These are phyloP conservation scores for Heritiera fomes DNA, from an alignment of 345 rosid genomes.

Conservation along the genomic window DNA sequence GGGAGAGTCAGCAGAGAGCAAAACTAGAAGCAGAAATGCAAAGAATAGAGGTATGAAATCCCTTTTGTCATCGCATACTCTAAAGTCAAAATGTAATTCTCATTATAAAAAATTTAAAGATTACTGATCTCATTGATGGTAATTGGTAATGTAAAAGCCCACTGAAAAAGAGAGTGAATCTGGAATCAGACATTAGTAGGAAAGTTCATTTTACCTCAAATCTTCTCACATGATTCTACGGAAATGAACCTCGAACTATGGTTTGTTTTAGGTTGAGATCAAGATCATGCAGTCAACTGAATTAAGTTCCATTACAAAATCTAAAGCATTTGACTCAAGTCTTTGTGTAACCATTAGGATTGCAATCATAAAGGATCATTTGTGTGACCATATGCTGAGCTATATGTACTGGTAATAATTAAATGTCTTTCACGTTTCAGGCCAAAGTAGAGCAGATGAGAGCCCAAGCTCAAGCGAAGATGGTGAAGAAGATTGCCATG, in stretches of 20 bases:
- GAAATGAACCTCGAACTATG: not conserved
- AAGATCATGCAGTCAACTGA: not conserved
- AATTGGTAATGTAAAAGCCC: not conserved
- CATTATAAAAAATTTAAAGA: not conserved
- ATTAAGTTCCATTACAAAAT: not conserved
- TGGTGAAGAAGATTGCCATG: slow-evolving; percentile 61
- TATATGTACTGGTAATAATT: not conserved
- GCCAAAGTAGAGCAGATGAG: slow-evolving; percentile 59
- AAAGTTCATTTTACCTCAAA: slow-evolving; percentile 5
- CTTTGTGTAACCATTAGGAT: not conserved
- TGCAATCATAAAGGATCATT: not conserved
- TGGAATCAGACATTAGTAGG: slow-evolving; percentile 7
- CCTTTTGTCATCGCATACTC: not conserved
- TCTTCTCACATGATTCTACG: not conserved
- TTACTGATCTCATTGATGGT: not conserved
- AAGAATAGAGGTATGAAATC: slow-evolving; percentile 58
- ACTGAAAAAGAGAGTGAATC: not conserved
- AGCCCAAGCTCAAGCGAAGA: slow-evolving; percentile 59
- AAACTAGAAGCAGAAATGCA: slow-evolving; percentile 69
- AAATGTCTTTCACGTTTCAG: slow-evolving; percentile 31
- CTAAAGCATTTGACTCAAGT: slow-evolving; percentile 1
- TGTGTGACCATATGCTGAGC: slow-evolving; percentile 1
- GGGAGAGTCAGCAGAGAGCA: slow-evolving; percentile 77
- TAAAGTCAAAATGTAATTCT: not conserved
- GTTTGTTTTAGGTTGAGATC: not conserved